These are phyloP conservation scores for Ogataea henricii DNA, from an alignment of 805 yeast species.

Conservation along the genomic window DNA sequence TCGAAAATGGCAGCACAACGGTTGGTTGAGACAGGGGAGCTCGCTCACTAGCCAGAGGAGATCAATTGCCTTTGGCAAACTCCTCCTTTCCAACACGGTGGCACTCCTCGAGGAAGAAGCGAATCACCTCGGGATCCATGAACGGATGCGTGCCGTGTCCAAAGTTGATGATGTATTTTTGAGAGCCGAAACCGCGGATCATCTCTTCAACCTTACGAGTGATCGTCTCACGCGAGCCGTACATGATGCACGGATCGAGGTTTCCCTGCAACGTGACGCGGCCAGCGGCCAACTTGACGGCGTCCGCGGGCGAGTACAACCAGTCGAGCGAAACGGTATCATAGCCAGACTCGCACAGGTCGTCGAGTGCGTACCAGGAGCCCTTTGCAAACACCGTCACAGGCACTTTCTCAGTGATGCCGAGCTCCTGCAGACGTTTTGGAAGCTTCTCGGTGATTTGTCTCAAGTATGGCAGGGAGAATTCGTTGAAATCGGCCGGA, in stretches of 20 bases:
- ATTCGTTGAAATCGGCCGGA: slow-evolving; percentile 83
- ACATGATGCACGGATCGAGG: slow-evolving; percentile 91
- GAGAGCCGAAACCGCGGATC: slow-evolving; percentile 88
- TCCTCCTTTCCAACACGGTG: slow-evolving; percentile 64
- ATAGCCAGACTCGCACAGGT: slow-evolving; percentile 77
- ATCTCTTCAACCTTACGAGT: slow-evolving; percentile 79
- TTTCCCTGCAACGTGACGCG: slow-evolving; percentile 92
- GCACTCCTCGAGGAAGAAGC: slow-evolving; percentile 82
- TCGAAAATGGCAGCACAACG: neutral
- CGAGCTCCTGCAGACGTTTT: slow-evolving; percentile 66
- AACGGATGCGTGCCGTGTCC: slow-evolving; percentile 99
- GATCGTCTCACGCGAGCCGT: slow-evolving; percentile 84
- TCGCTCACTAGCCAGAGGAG: neutral
- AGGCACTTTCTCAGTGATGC: slow-evolving; percentile 72
- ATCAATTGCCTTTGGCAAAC: neutral
- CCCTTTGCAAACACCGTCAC: slow-evolving; percentile 92
- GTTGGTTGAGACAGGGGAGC: neutral
- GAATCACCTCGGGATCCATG: slow-evolving; percentile 90
- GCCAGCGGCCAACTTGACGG: slow-evolving; percentile 70
- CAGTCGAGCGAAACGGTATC: slow-evolving; percentile 92
- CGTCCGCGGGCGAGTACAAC: slow-evolving; percentile 82
- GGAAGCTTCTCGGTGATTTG: slow-evolving; percentile 76
- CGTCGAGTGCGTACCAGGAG: slow-evolving; percentile 94
- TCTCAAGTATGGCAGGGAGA: slow-evolving; percentile 83
- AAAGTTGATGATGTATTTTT: slow-evolving; percentile 87